phyloP scores from a whole-genome alignment of 2,329 filamentous ascomycete genomes.

The Colletotrichum tamarilloi region DNA sequence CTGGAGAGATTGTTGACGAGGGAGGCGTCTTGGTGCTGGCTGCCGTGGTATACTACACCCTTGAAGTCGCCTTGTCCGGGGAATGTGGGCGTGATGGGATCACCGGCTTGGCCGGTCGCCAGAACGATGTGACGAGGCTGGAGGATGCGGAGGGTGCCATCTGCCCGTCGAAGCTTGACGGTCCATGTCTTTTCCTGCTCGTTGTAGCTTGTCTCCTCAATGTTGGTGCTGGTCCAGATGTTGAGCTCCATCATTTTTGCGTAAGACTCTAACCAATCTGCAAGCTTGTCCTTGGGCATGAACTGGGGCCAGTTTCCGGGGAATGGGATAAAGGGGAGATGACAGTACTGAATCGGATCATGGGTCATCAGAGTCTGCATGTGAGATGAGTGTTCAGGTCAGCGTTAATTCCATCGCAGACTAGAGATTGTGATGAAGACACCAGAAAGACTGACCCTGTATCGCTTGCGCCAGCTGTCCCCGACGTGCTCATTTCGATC shows the following conservation, averaged over 20 bases:
- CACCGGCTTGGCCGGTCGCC: conserved; percentile 75
- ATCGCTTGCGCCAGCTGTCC: conserved; percentile 73
- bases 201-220: conserved; percentile 62
- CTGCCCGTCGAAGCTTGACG: conserved; percentile 54
- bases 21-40: conserved; percentile 45
- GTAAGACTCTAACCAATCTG: conserved; percentile 75
- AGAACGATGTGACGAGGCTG: conserved; percentile 73
- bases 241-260: conserved; percentile 74
- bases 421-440: fast-evolving
- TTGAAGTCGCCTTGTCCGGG: conserved; percentile 68
- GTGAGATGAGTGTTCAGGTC: conserved; percentile 32
- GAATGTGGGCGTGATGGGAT: conserved; percentile 68
- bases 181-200: conserved; percentile 64
- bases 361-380: conserved; percentile 72
- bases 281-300: conserved; percentile 78
- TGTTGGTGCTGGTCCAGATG: conserved; percentile 68
- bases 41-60: conserved; percentile 68
- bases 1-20: conserved; percentile 49
- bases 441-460: conserved; percentile 43
- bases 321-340: conserved; percentile 73
- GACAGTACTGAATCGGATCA: conserved; percentile 72
- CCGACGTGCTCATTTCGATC: conserved; percentile 68
- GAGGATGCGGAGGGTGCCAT: conserved; percentile 63
- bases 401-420: not conserved
- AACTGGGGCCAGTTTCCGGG: conserved; percentile 75